A percentile compares a stretch with the other conserved stretches of the same genome.
phyloP scores from a whole-genome alignment of 768 basidiomycete species.

The Gautieria morchelliformis region DNA sequence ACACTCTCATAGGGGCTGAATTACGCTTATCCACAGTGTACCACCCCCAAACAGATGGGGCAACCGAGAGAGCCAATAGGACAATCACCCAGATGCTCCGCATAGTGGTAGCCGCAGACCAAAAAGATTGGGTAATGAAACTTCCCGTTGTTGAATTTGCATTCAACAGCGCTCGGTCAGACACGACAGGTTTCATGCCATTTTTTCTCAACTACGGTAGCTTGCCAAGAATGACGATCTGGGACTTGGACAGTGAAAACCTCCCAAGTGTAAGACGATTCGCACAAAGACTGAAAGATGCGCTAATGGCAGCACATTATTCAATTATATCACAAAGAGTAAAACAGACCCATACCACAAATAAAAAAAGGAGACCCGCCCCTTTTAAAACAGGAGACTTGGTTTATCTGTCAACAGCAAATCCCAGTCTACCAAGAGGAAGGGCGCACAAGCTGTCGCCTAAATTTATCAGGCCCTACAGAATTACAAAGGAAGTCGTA shows the following conservation, averaged over 20 bases:
- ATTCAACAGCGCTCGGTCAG: slow-evolving; percentile 23
- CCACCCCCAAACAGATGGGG: slow-evolving; percentile 30
- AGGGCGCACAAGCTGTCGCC: slow-evolving; percentile 21
- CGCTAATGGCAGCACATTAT: slow-evolving; percentile 17
- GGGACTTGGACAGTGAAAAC: slow-evolving; percentile 4
- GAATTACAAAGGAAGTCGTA: slow-evolving; percentile 11
- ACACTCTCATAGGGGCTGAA: slow-evolving; percentile 17
- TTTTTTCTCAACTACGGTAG: slow-evolving; percentile 21
- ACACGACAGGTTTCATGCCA: slow-evolving; percentile 26
- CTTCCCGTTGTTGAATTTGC: slow-evolving; percentile 23
- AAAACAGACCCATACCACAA: slow-evolving; percentile 19
- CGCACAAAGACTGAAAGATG: slow-evolving; percentile 19
- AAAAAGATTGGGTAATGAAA: slow-evolving; percentile 21
- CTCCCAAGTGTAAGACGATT: too few relatives aligned
- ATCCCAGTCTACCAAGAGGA: slow-evolving; percentile 20
- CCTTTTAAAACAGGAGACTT: slow-evolving; percentile 22
- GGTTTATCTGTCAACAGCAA: slow-evolving; percentile 27
- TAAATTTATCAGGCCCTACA: slow-evolving; percentile 30
- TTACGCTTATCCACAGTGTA: slow-evolving; percentile 25
- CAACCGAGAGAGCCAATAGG: slow-evolving; percentile 24
- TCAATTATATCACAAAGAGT: slow-evolving; percentile 11
- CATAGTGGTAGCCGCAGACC: slow-evolving; percentile 17
- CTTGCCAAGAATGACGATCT: slow-evolving; percentile 8
- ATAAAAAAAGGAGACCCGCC: slow-evolving; percentile 7
- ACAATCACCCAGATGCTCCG: slow-evolving; percentile 20